Percentiles rank a stretch among this genome's conserved stretches.
Evolutionary conservation across 225 moss, liverwort and hornwort genomes (phyloP).

Genomic region (Pleurozium schreberi): DNA sequence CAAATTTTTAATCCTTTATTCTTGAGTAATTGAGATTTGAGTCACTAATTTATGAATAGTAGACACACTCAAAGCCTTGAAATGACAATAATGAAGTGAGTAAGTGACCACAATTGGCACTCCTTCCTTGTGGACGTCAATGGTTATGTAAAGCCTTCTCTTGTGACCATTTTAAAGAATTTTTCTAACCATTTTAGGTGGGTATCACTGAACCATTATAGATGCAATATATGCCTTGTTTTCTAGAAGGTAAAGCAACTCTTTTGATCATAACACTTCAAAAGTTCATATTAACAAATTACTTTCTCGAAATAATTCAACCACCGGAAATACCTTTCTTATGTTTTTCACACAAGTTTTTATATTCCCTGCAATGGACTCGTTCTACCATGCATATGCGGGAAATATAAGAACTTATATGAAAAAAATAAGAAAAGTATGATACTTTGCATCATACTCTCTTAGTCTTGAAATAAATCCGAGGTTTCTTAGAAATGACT

Average conservation of each 20-base stretch:
- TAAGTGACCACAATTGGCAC: not conserved
- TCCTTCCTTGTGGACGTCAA: not conserved
- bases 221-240: no score
- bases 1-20: not conserved
- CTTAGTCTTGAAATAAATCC: no score
- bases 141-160: not conserved
- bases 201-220: not conserved
- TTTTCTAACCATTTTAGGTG: not conserved
- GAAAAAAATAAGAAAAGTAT: no score
- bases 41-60: not conserved
- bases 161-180: not conserved
- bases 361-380: not conserved
- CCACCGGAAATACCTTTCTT: rapidly evolving
- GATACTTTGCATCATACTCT: no score
- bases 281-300: not conserved
- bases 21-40: not conserved
- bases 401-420: no score
- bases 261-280: not conserved
- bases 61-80: not conserved
- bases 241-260: no score
- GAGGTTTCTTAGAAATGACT: no score
- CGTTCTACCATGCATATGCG: not conserved
- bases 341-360: not conserved
- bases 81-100: not conserved
- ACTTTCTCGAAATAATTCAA: not conserved